Evolutionary conservation across 305 asterid genomes (phyloP).

Genomic region (Coffea humblotiana): DNA sequence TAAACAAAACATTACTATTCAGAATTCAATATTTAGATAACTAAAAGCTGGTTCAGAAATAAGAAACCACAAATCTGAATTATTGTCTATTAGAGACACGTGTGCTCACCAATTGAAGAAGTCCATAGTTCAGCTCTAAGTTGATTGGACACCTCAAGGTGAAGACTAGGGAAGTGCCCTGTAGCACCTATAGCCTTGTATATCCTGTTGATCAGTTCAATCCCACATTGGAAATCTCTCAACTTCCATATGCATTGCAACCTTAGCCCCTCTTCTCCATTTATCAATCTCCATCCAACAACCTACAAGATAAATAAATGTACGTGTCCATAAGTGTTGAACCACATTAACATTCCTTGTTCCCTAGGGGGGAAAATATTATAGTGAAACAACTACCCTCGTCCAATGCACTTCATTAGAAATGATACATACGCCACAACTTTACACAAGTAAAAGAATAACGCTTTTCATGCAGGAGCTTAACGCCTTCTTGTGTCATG

Average conservation of each 20-base stretch:
- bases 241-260: slow-evolving; percentile 81
- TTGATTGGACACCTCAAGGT: slow-evolving; percentile 59
- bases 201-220: slow-evolving; percentile 69
- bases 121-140: slow-evolving; percentile 73
- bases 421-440: background rate
- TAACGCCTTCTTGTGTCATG: too few relatives aligned
- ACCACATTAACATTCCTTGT: too few relatives aligned
- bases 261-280: slow-evolving; percentile 55
- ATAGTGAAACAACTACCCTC: background rate
- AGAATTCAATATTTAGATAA: too few relatives aligned
- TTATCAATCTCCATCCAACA: slow-evolving; percentile 75
- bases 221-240: slow-evolving; percentile 63
- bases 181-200: slow-evolving; percentile 47
- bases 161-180: slow-evolving; percentile 61
- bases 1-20: too few relatives aligned
- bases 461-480: too few relatives aligned
- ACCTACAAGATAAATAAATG: slow-evolving; percentile 39
- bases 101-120: slow-evolving; percentile 56
- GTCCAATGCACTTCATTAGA: background rate
- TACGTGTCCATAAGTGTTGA: too few relatives aligned
- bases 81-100: background rate
- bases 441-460: background rate
- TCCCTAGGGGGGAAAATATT: too few relatives aligned
- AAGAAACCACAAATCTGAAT: background rate
- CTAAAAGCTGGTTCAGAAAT: background rate